Base-by-base conservation (phyloP, 192 early-diverging fungal genomes). In the Umbelopsis ramanniana region DNA sequence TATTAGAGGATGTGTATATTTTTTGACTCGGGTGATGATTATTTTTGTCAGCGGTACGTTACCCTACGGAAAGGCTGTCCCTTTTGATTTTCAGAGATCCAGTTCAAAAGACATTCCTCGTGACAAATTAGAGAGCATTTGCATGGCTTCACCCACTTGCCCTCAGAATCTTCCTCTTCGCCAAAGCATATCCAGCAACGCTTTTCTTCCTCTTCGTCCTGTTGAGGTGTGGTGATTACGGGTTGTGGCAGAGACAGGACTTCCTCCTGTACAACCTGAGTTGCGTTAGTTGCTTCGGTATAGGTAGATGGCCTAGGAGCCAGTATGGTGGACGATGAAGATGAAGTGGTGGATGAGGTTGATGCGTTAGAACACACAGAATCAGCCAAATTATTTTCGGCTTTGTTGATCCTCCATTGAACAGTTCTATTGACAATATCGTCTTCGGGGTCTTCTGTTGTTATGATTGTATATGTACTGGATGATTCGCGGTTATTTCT, bases 101-200 rank as follows among this genome's bases (percentile, higher is more conserved):
- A 93, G 67, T 89, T 83, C 17, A 93, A 79, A 48, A 93, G 79
- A 73, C 92, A 93, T 75, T 89, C 86, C 70, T 93, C 91, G 70
- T 93, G 92, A 69, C 88, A 88, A n/a, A 91, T 85, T 22, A 93
- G 81, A 47, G 92, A 90, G 63, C 92, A 93, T 57, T 80, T 86
- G 47, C 92, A 93, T 8, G 92, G 90, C 45, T 84, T 86, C 47
- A 89, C 81, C 91, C 92, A 93, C 45, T 85, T 82, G 43, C 85
- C 85, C 8, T 74, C 81, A 48, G 84, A 88, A 43, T 86, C 86
- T 43, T 74, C 72, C 4, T 90, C 85, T 29, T 89, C 90, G n/a
- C 90, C 91, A 71, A 89, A 89, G 47, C 92, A 93, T 77, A 93
- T 93, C 86, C 91, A 93, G 68, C 92, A 93, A 10, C 83, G 73